Percentiles rank a stretch among this genome's conserved stretches.
phyloP scores from a whole-genome alignment of 257 asterid genomes.

The Fraxinus cuspidata region DNA sequence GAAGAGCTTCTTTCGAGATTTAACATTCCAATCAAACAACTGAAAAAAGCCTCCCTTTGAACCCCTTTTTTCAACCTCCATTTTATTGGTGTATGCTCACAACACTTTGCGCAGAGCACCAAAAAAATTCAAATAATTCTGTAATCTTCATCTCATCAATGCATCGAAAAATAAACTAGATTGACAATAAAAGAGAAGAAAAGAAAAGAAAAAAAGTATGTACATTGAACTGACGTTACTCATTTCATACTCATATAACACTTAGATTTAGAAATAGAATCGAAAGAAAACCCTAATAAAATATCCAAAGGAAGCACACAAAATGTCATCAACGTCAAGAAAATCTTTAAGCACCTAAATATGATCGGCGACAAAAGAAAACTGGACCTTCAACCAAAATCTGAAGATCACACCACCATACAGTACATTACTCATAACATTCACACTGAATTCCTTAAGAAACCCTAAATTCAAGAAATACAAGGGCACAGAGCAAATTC shows the following conservation, averaged over 20 bases:
- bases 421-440: neutral
- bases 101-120: conserved; percentile 23
- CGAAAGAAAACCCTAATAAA: neutral
- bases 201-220: neutral
- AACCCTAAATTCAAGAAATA: neutral
- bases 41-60: conserved; percentile 86
- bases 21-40: conserved; percentile 92
- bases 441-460: neutral
- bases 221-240: neutral
- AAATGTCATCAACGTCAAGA: neutral
- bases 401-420: neutral
- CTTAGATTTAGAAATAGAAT: neutral
- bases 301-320: neutral
- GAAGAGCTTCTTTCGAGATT: conserved; percentile 90
- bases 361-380: neutral
- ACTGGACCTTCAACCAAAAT: neutral
- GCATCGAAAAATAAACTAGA: neutral
- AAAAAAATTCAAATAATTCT: conserved; percentile 15
- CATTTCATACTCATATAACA: neutral
- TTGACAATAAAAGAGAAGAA: neutral
- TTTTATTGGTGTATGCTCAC: conserved; percentile 18
- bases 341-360: neutral
- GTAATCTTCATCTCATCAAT: neutral
- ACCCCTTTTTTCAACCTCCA: conserved; percentile 90
- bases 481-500: neutral